phyloP scores from a whole-genome alignment of 495 filamentous ascomycete species.

The Aspergillus wentii region DNA sequence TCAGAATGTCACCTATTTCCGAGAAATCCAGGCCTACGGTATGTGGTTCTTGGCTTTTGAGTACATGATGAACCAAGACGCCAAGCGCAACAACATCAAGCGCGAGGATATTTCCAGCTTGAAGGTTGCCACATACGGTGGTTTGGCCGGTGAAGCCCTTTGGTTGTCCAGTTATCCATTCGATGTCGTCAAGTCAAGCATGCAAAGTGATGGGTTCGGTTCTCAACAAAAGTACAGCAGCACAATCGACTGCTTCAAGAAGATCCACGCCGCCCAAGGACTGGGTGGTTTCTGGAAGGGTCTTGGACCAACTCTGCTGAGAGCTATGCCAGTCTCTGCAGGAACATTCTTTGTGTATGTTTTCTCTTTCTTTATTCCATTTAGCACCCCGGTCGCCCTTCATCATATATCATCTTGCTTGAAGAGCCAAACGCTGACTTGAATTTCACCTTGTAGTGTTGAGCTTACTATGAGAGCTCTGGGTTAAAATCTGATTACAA shows the following conservation, averaged over 20 bases:
- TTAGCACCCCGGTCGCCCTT: not conserved
- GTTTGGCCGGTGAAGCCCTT: constrained; percentile 86
- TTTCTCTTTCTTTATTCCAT: constrained; percentile 3
- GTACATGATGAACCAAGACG: constrained; percentile 90
- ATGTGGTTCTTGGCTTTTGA: constrained; percentile 94
- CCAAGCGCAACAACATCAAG: constrained; percentile 63
- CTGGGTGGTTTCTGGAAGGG: constrained; percentile 92
- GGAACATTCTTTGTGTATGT: constrained; percentile 85
- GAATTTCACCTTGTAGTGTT: constrained; percentile 25
- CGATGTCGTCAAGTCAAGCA: constrained; percentile 98
- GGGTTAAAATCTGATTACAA: constrained; percentile 21
- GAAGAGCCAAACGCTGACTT: constrained; percentile 7
- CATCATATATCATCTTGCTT: not conserved
- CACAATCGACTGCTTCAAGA: constrained; percentile 86
- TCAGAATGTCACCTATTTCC: constrained; percentile 73
- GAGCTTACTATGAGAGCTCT: constrained; percentile 44
- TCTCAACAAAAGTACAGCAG: constrained; percentile 62
- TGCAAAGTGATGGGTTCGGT: constrained; percentile 94
- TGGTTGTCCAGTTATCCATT: constrained; percentile 93
- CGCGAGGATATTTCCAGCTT: constrained; percentile 72
- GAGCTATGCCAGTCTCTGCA: constrained; percentile 96
- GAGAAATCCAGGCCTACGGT: constrained; percentile 93
- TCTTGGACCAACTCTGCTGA: constrained; percentile 84
- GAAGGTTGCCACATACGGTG: constrained; percentile 90
- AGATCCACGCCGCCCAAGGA: constrained; percentile 77